These are phyloP conservation scores for Eucalyptus coolabah DNA, from an alignment of 345 rosid genomes.

Conservation along the genomic window DNA sequence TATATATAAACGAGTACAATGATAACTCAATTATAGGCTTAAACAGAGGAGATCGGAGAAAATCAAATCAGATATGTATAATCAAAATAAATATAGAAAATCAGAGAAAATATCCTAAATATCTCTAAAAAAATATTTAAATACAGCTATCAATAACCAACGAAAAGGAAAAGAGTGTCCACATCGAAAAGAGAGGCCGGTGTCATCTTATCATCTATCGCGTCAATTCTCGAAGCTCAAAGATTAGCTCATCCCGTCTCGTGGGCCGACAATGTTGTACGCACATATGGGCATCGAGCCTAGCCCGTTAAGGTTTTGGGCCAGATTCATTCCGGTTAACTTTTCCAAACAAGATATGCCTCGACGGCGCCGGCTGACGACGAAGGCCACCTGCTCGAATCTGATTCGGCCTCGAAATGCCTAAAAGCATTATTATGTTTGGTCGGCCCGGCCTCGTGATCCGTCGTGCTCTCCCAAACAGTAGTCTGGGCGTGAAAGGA, in stretches of 20 bases:
- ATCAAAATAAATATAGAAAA: too few species aligned
- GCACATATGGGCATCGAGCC: not conserved
- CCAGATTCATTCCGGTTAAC: not conserved
- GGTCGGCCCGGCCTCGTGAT: not conserved
- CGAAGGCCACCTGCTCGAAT: rapidly evolving
- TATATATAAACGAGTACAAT: too few species aligned
- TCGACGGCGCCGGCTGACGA: not conserved
- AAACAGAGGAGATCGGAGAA: too few species aligned
- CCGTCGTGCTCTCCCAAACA: not conserved
- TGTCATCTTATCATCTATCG: not conserved
- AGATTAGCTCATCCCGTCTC: not conserved
- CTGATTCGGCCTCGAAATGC: not conserved
- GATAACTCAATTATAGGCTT: too few species aligned
- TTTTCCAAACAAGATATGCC: not conserved
- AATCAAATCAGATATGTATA: too few species aligned
- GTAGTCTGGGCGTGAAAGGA: not conserved
- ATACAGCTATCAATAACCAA: not conserved
- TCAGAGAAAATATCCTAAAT: too few species aligned
- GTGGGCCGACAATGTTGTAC: not conserved
- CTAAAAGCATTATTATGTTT: not conserved
- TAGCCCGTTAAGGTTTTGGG: not conserved
- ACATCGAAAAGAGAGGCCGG: not conserved
- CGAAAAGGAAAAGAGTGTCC: not conserved
- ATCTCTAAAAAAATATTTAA: too few species aligned
- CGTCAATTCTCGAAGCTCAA: not conserved